A percentile compares a stretch with the other conserved stretches of the same genome.
These are phyloP conservation scores for Hanseniaspora osmophila DNA, from an alignment of 805 yeast genomes.

Conservation along the genomic window DNA sequence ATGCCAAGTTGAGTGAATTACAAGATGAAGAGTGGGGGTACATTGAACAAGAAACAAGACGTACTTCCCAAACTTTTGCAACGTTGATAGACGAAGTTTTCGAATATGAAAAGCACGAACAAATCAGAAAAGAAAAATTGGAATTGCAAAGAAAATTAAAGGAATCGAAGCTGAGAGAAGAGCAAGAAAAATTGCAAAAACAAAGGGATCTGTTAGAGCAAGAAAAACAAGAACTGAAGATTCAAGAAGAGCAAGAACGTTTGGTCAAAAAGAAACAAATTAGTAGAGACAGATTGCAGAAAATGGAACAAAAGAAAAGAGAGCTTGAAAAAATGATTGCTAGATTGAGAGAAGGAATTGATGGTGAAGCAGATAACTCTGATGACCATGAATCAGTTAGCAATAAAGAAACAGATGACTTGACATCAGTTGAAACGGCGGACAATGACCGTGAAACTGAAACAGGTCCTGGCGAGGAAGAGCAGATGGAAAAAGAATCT, in stretches of 20 bases:
- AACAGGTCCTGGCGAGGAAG: slow-evolving; percentile 1
- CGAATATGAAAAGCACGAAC: slow-evolving; percentile 55
- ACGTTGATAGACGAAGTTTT: slow-evolving; percentile 63
- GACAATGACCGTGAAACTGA: slow-evolving; percentile 6
- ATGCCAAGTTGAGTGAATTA: slow-evolving; percentile 47
- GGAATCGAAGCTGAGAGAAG: slow-evolving; percentile 33
- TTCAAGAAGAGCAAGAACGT: slow-evolving; percentile 11
- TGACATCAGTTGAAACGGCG: neutral
- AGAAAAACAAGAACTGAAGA: slow-evolving; percentile 12
- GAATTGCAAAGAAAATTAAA: slow-evolving; percentile 31
- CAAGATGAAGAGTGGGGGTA: slow-evolving; percentile 53
- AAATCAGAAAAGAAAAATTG: slow-evolving; percentile 34
- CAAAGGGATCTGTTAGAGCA: slow-evolving; percentile 14
- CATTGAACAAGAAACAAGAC: slow-evolving; percentile 56
- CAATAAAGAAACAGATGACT: neutral
- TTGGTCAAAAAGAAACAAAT: slow-evolving; percentile 9
- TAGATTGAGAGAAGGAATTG: slow-evolving; percentile 9
- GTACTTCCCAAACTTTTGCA: slow-evolving; percentile 70
- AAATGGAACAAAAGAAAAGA: slow-evolving; percentile 17
- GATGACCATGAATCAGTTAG: neutral
- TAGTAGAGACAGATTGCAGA: slow-evolving; percentile 8
- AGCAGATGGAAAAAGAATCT: slow-evolving; percentile 5
- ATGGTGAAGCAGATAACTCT: neutral
- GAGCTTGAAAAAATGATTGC: slow-evolving; percentile 16
- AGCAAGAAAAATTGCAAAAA: slow-evolving; percentile 23